These are phyloP conservation scores for Lachnum nothofagi DNA, from an alignment of 2,329 filamentous ascomycete species.

Conservation along the genomic window DNA sequence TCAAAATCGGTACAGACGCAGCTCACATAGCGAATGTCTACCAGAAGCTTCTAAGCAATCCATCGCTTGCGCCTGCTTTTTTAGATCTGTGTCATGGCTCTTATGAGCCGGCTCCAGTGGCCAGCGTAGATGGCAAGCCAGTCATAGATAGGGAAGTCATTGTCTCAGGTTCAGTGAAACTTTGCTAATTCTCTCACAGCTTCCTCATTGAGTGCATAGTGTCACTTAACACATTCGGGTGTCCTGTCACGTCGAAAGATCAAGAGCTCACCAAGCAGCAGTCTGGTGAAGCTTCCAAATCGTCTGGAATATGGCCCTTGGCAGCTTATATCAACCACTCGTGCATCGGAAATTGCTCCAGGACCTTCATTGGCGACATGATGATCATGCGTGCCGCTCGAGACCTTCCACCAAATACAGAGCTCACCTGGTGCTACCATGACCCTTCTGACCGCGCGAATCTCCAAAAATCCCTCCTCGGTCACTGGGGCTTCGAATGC, in stretches of 20 bases:
- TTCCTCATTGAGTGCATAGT: constrained; percentile 43
- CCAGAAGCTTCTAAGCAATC: constrained; percentile 44
- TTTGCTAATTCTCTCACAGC: constrained; percentile 25
- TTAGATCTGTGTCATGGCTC: constrained; percentile 38
- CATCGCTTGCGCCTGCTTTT: constrained; percentile 33
- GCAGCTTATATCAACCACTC: constrained; percentile 50
- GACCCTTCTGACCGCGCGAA: constrained; percentile 25
- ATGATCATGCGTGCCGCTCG: constrained; percentile 43
- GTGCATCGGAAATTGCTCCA: constrained; percentile 43
- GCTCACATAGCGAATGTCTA: constrained; percentile 38
- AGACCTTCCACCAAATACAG: constrained; percentile 40
- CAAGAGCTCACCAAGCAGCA: constrained; percentile 16
- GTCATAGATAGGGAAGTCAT: constrained; percentile 43
- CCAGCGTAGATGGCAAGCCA: constrained; percentile 34
- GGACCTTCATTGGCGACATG: constrained; percentile 51
- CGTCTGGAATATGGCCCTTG: constrained; percentile 43
- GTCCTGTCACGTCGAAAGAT: constrained; percentile 25
- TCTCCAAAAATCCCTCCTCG: constrained; percentile 28
- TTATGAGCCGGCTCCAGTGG: constrained; percentile 32
- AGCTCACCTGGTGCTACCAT: constrained; percentile 42
- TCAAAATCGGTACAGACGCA: constrained; percentile 36
- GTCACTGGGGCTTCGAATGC: constrained; percentile 40
- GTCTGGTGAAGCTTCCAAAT: constrained; percentile 15
- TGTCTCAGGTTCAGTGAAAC: not conserved
- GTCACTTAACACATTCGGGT: constrained; percentile 41